Percentiles rank a stretch among this genome's conserved stretches.
Evolutionary conservation across 2,329 filamentous ascomycete genomes (phyloP).

Genomic region (Diaporthe citri): DNA sequence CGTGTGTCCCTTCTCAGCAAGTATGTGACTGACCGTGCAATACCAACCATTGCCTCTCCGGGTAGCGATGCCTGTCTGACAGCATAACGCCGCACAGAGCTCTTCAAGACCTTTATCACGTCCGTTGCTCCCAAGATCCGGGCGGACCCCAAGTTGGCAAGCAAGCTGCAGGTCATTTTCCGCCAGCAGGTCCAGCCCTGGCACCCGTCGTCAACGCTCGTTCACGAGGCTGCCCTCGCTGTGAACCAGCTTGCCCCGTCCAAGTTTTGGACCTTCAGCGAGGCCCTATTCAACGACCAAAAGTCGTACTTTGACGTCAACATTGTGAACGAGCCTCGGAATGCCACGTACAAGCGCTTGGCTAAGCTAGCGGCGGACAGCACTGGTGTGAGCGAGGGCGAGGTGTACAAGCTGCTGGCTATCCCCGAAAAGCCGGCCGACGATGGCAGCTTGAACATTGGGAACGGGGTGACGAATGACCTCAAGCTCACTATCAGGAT

Average conservation of each 20-base stretch:
- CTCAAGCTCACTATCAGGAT: slow-evolving; percentile 87
- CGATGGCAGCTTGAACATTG: slow-evolving; percentile 79
- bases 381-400: slow-evolving; percentile 78
- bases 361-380: slow-evolving; percentile 76
- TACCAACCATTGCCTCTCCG: neutral
- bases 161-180: slow-evolving; percentile 81
- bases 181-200: slow-evolving; percentile 94
- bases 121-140: slow-evolving; percentile 75
- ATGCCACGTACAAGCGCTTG: slow-evolving; percentile 84
- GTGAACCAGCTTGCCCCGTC: slow-evolving; percentile 78
- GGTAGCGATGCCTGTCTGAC: neutral
- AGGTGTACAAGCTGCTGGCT: slow-evolving; percentile 76
- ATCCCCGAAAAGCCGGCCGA: slow-evolving; percentile 76
- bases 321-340: slow-evolving; percentile 86
- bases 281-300: slow-evolving; percentile 75
- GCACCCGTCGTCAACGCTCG: slow-evolving; percentile 88
- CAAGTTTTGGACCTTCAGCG: slow-evolving; percentile 85
- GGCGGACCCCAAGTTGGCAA: slow-evolving; percentile 66
- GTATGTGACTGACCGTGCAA: slow-evolving; percentile 36
- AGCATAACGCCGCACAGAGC: slow-evolving; percentile 47
- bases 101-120: slow-evolving; percentile 82
- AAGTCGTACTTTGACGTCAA: slow-evolving; percentile 85
- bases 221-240: slow-evolving; percentile 84
- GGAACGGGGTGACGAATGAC: slow-evolving; percentile 87
- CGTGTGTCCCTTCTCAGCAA: slow-evolving; percentile 80